Base-by-base conservation (phyloP, 1,284 basidiomycete species). In the Puccinia horiana region DNA sequence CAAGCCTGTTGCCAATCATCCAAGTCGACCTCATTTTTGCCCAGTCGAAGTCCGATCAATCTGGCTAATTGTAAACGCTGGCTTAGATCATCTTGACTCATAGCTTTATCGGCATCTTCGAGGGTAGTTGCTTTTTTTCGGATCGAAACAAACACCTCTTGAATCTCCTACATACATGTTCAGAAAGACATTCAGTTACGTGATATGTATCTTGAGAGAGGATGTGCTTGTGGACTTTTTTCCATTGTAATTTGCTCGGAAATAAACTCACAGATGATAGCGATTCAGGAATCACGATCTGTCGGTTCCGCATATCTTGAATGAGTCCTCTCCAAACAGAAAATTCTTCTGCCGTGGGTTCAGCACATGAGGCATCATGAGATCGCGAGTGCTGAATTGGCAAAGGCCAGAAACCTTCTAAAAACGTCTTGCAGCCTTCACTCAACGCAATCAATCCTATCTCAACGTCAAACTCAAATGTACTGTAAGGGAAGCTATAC, bases 401-500 rank as follows among this genome's bases (percentile, higher is more conserved):
- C 26, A 75, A 61, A 16, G 52, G 56, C 69, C 70, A 81, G 56
- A 81, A 75, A 16, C 79, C 72, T 40, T 81, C 61, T 18, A 81
- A 63, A 42, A 81, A 81, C 2, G 49, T 81, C 40, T 81, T 81
- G 26, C 49, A 63, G 26, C 70, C 56, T 47, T 63, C 26, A 20
- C 56, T 63, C 2, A 81, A 9, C 35, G 54, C 20, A 37, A 81
- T 65, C 20, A 67, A 16, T 12, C 26, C 58, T 16, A 81, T 47
- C 44, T 73, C 47, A 23, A 75, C 69, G 16, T 81, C 70, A 35
- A 81, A 74, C 26, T 73, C 56, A 49, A 81, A 81, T 65, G 56
- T 40, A 56, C 47, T 81, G 29, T 44, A 81, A 12, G 79, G 79
- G 47, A 81, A 81, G 18, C 61, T 84, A 52, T 84, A 82, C 18